A percentile compares a stretch with the other conserved stretches of the same genome.
Evolutionary conservation across 1,139 yeast genomes (phyloP).

Genomic region (Blastobotrys malaysiensis): DNA sequence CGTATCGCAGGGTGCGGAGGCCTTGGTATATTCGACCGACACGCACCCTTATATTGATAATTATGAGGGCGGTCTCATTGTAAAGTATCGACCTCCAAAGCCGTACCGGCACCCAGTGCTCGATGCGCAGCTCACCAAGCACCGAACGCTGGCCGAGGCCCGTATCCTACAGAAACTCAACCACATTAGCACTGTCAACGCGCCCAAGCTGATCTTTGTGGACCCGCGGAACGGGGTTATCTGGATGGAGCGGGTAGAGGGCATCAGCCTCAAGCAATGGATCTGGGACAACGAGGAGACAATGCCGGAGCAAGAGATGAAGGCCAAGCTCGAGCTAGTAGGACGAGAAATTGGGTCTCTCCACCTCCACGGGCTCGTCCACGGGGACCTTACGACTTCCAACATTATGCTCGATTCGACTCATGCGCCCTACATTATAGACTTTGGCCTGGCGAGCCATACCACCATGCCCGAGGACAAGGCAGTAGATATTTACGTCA

Average conservation of each 20-base stretch:
- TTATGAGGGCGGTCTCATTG: slow-evolving; percentile 39
- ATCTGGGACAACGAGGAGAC: slow-evolving; percentile 35
- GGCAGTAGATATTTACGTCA: slow-evolving; percentile 91
- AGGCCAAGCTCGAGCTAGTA: slow-evolving; percentile 36
- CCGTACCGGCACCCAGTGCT: slow-evolving; percentile 82
- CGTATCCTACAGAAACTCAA: slow-evolving; percentile 62
- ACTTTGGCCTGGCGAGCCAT: slow-evolving; percentile 84
- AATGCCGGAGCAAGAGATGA: slow-evolving; percentile 23
- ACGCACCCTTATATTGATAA: slow-evolving; percentile 58
- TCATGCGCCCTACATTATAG: slow-evolving; percentile 60
- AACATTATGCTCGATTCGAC: slow-evolving; percentile 56
- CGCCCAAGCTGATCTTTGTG: slow-evolving; percentile 65
- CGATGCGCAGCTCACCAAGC: slow-evolving; percentile 70
- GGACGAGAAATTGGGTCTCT: slow-evolving; percentile 68
- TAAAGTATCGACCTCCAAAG: slow-evolving; percentile 86
- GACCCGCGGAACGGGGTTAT: slow-evolving; percentile 77
- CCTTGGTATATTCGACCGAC: slow-evolving; percentile 62
- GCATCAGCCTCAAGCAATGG: slow-evolving; percentile 33
- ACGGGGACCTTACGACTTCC: slow-evolving; percentile 93
- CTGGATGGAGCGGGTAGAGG: slow-evolving; percentile 78
- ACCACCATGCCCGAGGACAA: slow-evolving; percentile 80
- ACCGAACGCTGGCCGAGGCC: slow-evolving; percentile 80
- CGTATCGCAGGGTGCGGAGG: slow-evolving; percentile 92
- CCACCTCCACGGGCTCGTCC: slow-evolving; percentile 76
- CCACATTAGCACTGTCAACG: slow-evolving; percentile 46